Evolutionary conservation across 306 rosid genomes (phyloP).

Genomic region (Sesbania bispinosa): DNA sequence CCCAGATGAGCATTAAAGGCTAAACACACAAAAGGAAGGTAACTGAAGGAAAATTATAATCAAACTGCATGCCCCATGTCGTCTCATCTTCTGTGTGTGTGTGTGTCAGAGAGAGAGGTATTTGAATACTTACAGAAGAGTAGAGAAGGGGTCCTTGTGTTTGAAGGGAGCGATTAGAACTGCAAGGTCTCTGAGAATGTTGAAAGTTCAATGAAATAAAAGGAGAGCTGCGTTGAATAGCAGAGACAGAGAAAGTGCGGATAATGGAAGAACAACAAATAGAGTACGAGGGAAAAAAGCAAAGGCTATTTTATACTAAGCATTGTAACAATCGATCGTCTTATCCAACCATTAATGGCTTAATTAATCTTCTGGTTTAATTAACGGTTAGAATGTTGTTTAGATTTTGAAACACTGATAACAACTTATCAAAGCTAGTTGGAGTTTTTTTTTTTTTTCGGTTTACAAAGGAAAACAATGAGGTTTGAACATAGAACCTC

Average conservation of each 20-base stretch:
- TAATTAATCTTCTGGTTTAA: neutral
- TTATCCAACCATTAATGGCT: too few relatives aligned
- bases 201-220: neutral
- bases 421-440: too few relatives aligned
- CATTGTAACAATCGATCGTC: too few relatives aligned
- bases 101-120: constrained; percentile 8
- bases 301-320: too few relatives aligned
- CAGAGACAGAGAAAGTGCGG: neutral
- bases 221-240: neutral
- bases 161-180: neutral
- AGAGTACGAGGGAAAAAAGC: neutral
- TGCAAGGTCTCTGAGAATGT: neutral
- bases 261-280: neutral
- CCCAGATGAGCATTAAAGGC: constrained; percentile 20
- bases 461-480: too few relatives aligned
- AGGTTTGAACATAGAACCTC: too few relatives aligned
- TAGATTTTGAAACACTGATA: neutral
- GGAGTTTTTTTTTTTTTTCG: too few relatives aligned
- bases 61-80: neutral
- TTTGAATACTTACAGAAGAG: constrained; percentile 27
- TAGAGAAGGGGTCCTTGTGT: neutral
- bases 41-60: neutral
- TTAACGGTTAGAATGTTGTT: too few relatives aligned
- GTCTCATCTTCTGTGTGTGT: neutral
- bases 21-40: neutral